Evolutionary conservation across 257 asterid species (phyloP).

Genomic region (Solanum rostratum): DNA sequence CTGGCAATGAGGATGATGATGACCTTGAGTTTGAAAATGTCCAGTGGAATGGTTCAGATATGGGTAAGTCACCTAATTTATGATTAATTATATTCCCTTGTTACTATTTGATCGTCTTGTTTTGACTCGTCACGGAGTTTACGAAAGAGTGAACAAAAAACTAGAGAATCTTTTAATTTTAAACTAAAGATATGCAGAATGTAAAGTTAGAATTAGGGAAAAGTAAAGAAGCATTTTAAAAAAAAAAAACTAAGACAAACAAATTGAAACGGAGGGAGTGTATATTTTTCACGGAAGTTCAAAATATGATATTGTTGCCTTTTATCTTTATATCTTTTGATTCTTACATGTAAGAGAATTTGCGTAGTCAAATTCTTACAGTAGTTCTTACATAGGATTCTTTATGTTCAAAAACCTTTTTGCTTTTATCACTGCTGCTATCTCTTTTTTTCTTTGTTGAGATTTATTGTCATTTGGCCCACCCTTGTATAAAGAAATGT

Average conservation of each 20-base stretch:
- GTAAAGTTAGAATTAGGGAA: too few relatives aligned
- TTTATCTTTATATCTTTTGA: background rate
- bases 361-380: background rate
- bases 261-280: background rate
- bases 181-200: background rate
- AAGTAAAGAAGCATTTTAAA: too few relatives aligned
- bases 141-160: background rate
- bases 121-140: background rate
- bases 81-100: background rate
- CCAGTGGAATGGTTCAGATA: slow-evolving; percentile 58
- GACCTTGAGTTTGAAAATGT: slow-evolving; percentile 59
- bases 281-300: background rate
- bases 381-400: slow-evolving; percentile 56
- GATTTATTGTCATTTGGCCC: slow-evolving; percentile 36
- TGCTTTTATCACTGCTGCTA: slow-evolving; percentile 4
- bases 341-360: background rate
- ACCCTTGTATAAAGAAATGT: slow-evolving; percentile 20
- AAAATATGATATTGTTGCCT: background rate
- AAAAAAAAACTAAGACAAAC: too few relatives aligned
- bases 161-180: too few relatives aligned
- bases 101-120: background rate
- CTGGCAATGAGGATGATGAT: slow-evolving; percentile 83
- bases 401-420: background rate
- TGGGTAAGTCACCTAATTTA: slow-evolving; percentile 21
- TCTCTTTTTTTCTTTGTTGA: slow-evolving; percentile 13